A percentile compares a stretch with the other conserved stretches of the same genome.
Evolutionary conservation across 495 filamentous ascomycete species (phyloP).

Genomic region (Xylaria venustula): DNA sequence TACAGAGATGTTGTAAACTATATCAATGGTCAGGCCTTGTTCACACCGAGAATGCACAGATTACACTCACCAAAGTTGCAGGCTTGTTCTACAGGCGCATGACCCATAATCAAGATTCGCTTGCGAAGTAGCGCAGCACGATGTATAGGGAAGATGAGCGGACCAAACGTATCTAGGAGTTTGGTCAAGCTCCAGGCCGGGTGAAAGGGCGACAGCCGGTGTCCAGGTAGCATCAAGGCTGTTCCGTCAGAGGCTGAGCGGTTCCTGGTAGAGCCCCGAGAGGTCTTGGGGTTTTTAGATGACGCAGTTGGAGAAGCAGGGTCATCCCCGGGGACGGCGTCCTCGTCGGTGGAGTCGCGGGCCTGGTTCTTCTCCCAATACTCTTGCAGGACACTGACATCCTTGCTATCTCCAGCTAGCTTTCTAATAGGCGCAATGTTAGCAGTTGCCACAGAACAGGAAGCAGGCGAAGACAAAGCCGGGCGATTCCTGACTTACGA

Average conservation of each 20-base stretch:
- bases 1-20: conserved; percentile 92
- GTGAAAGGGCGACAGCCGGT: conserved; percentile 73
- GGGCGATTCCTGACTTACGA: conserved; percentile 44
- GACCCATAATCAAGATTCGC: conserved; percentile 78
- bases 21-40: conserved; percentile 3
- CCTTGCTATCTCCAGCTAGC: conserved; percentile 52
- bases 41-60: not conserved
- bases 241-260: conserved; percentile 61
- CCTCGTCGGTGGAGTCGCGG: conserved; percentile 41
- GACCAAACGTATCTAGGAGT: conserved; percentile 81
- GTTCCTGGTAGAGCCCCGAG: conserved; percentile 47
- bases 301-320: conserved; percentile 49
- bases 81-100: conserved; percentile 77
- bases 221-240: conserved; percentile 63
- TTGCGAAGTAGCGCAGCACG: conserved; percentile 86
- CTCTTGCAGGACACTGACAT: conserved; percentile 64
- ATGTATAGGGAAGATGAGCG: conserved; percentile 85
- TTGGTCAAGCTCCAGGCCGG: conserved; percentile 78
- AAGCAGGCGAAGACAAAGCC: not conserved
- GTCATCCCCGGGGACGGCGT: conserved; percentile 52
- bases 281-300: conserved; percentile 23
- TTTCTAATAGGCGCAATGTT: conserved; percentile 33
- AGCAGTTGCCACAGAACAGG: conserved; percentile 26
- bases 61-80: conserved; percentile 79
- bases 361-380: conserved; percentile 74